phyloP scores from a whole-genome alignment of 495 filamentous ascomycete species.

The Letharia columbiana region DNA sequence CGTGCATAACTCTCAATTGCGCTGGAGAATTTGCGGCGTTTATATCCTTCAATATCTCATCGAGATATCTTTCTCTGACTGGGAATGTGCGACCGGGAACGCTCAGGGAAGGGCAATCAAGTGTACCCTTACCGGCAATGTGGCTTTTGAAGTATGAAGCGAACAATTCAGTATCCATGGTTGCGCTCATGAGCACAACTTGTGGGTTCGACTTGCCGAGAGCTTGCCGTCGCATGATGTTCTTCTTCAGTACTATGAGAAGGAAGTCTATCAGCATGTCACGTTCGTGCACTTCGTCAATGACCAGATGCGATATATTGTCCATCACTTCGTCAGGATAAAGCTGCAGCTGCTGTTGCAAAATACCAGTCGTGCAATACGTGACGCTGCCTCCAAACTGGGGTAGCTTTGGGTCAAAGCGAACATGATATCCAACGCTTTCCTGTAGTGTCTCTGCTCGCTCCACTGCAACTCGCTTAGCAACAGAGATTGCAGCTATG shows the following conservation, averaged over 20 bases:
- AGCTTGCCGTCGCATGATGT: constrained; percentile 31
- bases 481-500: constrained; percentile 49
- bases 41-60: constrained; percentile 39
- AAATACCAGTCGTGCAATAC: constrained; percentile 52
- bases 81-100: constrained; percentile 50
- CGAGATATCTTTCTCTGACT: constrained; percentile 45
- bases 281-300: constrained; percentile 56
- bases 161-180: constrained; percentile 48
- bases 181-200: constrained; percentile 53
- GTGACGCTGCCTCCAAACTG: constrained; percentile 39
- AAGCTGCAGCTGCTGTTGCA: constrained; percentile 43
- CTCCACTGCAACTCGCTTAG: constrained; percentile 47
- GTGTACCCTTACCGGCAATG: constrained; percentile 25
- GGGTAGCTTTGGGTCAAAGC: constrained; percentile 40
- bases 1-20: constrained; percentile 25
- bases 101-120: constrained; percentile 42
- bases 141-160: constrained; percentile 43
- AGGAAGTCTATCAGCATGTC: constrained; percentile 48
- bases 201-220: constrained; percentile 38
- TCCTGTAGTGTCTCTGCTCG: constrained; percentile 41
- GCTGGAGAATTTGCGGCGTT: constrained; percentile 21
- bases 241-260: constrained; percentile 45
- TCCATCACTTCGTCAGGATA: constrained; percentile 36
- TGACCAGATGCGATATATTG: constrained; percentile 44
- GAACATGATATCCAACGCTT: constrained; percentile 46